Base-by-base conservation (phyloP, 1,284 basidiomycete species). In the Pterulicium gracile region DNA sequence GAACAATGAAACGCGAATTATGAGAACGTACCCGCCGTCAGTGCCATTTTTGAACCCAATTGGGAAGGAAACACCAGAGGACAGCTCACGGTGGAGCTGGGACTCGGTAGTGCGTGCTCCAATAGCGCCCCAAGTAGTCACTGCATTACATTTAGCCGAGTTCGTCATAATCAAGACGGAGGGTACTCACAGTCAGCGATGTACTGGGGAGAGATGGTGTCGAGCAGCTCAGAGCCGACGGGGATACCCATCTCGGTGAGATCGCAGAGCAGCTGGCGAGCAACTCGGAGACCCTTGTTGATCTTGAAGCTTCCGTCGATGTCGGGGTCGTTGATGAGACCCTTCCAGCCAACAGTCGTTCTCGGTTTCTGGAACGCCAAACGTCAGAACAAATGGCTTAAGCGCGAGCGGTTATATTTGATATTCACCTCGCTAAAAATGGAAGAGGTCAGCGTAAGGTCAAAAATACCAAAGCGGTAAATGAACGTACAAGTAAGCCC, bases 41-140 rank as follows among this genome's bases (percentile, higher is more conserved):
- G 95, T 98, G 46, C 94, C 94, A 64, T 98, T 98, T 68, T 98
- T 98, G 83, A 98, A 98, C n/a, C 95, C 89, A 52, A 91, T 86
- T 12, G 89, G 88, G 77, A 90, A 89, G 43, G 87, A 89, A 23
- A 86, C 79, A 59, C 88, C 89, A n/a, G 80, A 85, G 2, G 90
- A 88, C 44, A 95, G 82, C 67, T 96, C 93, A 50, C 92, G 81
- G 59, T 95, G 92, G 7, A 96, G 79, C 62, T 96, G 93, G 3
- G 84, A 88, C 65, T 96, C 88, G 47, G 95, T 98, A 13, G 95
- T 98, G 47, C 95, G 77, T 1, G 96, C 95, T 39, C 95, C 95
- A 53, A 98, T 98, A 3, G 95, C 95, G 44, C 95, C 95, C 95
- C 95, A 98, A 45, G 89, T 89, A 59, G 85, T 86, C 47, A 96